Conservation (phyloP, 179 eudicot genomes). For the Heliamphora pulchella region DNA sequence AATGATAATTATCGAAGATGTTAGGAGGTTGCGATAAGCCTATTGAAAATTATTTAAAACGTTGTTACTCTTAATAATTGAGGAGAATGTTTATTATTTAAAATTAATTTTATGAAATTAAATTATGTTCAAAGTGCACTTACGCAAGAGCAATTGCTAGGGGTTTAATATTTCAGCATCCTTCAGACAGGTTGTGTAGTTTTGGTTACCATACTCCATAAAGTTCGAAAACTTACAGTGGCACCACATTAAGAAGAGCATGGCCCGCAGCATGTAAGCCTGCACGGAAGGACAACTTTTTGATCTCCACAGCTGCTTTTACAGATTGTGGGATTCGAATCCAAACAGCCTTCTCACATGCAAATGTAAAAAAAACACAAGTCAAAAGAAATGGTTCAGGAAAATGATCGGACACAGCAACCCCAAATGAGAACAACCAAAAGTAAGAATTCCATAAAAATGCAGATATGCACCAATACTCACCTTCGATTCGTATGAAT, state of each 20-base stretch:
- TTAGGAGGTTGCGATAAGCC: too few species aligned
- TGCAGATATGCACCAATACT: slow-evolving; percentile 12
- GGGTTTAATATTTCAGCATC: neutral
- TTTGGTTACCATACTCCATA: slow-evolving; percentile 2
- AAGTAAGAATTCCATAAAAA: neutral
- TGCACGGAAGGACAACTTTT: slow-evolving; percentile 49
- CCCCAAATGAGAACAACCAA: neutral
- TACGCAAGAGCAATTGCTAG: too few species aligned
- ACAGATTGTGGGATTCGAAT: slow-evolving; percentile 71
- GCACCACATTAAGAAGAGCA: slow-evolving; percentile 87
- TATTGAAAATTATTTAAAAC: too few species aligned
- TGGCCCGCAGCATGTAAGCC: slow-evolving; percentile 99
- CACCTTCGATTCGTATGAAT: slow-evolving; percentile 85
- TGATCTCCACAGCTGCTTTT: slow-evolving; percentile 58
- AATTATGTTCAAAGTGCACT: too few species aligned
- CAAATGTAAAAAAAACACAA: slow-evolving; percentile 1
- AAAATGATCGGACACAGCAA: neutral
- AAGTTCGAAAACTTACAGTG: slow-evolving; percentile 54
- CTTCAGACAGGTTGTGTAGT: neutral
- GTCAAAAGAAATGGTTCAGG: neutral
- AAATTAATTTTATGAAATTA: too few species aligned
- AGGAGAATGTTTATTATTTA: too few species aligned
- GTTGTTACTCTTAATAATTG: too few species aligned
- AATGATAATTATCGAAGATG: too few species aligned
- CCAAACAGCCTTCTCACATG: slow-evolving; percentile 74